These are phyloP conservation scores for Carex parvula DNA, from an alignment of 176 grass and related monocot genomes.

Conservation along the genomic window DNA sequence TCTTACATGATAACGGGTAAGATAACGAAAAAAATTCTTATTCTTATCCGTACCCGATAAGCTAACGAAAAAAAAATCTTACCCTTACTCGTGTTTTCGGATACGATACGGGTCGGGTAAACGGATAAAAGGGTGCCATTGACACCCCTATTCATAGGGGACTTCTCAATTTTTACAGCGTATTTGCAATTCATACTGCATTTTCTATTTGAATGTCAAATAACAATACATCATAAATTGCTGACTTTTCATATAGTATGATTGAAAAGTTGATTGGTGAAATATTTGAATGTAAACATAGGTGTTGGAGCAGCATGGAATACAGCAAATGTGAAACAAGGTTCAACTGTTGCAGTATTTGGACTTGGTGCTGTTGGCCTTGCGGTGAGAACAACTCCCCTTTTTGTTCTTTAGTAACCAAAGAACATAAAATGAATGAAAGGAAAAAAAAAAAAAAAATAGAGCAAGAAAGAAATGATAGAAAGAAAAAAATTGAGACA, in stretches of 20 bases:
- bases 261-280: background rate
- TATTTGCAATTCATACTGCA: background rate
- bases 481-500: background rate
- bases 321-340: slow-evolving; percentile 62
- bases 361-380: slow-evolving; percentile 84
- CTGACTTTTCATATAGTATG: background rate
- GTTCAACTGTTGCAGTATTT: slow-evolving; percentile 59
- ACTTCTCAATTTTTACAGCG: background rate
- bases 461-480: background rate
- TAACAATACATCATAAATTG: background rate
- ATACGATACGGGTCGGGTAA: too few relatives aligned
- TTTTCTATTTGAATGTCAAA: background rate
- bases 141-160: background rate
- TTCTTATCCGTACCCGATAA: too few relatives aligned
- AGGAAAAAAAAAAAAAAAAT: background rate
- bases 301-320: slow-evolving; percentile 94
- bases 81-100: too few relatives aligned
- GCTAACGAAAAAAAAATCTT: too few relatives aligned
- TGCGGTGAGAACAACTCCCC: slow-evolving; percentile 36
- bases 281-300: background rate
- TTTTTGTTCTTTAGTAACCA: background rate
- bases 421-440: background rate
- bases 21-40: too few relatives aligned
- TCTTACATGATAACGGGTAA: too few relatives aligned
- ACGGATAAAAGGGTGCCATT: too few relatives aligned